These are phyloP conservation scores for Triangularia setosa DNA, from an alignment of 2,329 filamentous ascomycete genomes.

Conservation along the genomic window DNA sequence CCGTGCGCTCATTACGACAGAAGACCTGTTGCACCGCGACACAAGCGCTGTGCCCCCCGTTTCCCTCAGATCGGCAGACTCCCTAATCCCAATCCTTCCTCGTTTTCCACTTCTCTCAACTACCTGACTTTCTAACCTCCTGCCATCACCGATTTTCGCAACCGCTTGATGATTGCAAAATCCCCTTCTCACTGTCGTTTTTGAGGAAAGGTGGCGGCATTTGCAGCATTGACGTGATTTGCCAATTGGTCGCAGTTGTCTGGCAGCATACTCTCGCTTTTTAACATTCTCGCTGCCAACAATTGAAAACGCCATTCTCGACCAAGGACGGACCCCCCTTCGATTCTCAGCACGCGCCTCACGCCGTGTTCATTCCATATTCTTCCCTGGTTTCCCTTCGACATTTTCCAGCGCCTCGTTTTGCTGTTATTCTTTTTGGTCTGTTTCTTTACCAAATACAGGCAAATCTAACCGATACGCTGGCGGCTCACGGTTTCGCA, in stretches of 20 bases:
- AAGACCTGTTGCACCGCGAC: background rate
- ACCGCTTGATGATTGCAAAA: slow-evolving; percentile 8
- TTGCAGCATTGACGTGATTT: slow-evolving; percentile 2
- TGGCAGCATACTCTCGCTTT: slow-evolving; percentile 28
- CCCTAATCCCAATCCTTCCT: background rate
- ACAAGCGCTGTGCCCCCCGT: background rate
- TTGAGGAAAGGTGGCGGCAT: slow-evolving; percentile 5
- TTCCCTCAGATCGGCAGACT: background rate
- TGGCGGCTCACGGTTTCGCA: background rate
- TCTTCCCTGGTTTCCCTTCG: background rate
- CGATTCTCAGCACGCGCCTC: background rate
- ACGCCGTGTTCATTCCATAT: background rate
- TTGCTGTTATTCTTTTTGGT: slow-evolving; percentile 1
- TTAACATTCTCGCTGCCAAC: slow-evolving; percentile 21
- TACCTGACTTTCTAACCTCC: slow-evolving; percentile 1
- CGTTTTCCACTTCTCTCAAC: background rate
- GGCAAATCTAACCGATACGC: background rate
- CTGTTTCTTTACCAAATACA: background rate
- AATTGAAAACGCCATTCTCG: too few species aligned
- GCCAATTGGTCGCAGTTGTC: slow-evolving; percentile 7
- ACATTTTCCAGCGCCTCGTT: slow-evolving; percentile 1
- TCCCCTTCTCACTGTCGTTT: slow-evolving; percentile 13
- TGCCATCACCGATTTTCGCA: slow-evolving; percentile 3
- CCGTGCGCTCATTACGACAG: slow-evolving; percentile 22
- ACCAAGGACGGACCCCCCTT: background rate